Base-by-base conservation (phyloP, 768 basidiomycete species). In the Hygrophorus russula region DNA sequence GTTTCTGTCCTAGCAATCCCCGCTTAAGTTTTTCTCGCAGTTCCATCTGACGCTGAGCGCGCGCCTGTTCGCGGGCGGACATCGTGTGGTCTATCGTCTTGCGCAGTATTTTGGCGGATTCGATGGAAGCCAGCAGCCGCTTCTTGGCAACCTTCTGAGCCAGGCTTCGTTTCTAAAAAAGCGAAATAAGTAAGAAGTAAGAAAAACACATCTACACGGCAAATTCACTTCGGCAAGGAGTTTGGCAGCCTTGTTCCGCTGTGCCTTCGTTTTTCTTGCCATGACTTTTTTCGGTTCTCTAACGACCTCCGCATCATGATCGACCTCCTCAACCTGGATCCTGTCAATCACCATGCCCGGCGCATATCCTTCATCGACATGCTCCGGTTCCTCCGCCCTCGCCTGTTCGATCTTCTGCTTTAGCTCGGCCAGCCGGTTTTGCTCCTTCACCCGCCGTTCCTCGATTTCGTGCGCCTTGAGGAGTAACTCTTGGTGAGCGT, bases 401-500 rank as follows among this genome's bases (percentile, higher is more conserved):
- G 77, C 80, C 5, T 55, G 53, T 7, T 74, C 71, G 48, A 85
- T 73, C 52, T 71, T 74, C 33, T 66, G 65, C 50, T 80, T 78
- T 30, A 72, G 59, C 32, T 67, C 70, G 1, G 68, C 68, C 11
- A 76, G 60, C 54, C 71, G 73, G 41, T 70, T 74, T 1, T 68
- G 71, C 45, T 78, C 71, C 18, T 63, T 64, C 32, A 78, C 55
- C 34, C 71, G 70, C 37, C 69, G 70, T 52, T 72, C 71, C 59
- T 92, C 92, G 11, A 70, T 58, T 46, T 76, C 71, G 41, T 78
- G 71, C 0, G 90, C 92, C 40, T 73, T 61, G 10, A 71, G 62
- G 15, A 97, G 56, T 4, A 94, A 73, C 39, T 77, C 76, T 39
- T 76, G 72, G 51, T 94, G 86, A 0, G 81, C 77, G 3, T 74